A percentile compares a stretch with the other conserved stretches of the same genome.
phyloP scores from a whole-genome alignment of 2,329 filamentous ascomycete genomes.

The Polychaeton citri region DNA sequence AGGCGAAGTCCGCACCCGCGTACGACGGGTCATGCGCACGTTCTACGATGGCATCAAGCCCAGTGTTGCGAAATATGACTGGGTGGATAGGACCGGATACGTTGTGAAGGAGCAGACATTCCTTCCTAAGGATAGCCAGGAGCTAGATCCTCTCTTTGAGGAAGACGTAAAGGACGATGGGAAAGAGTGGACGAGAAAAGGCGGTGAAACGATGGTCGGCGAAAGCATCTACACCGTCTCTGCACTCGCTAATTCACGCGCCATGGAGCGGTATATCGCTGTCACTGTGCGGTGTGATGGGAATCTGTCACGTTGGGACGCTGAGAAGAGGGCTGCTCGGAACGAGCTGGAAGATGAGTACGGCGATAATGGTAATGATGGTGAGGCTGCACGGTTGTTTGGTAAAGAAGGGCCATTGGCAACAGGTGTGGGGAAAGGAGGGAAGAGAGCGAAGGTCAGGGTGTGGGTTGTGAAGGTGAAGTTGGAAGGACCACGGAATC shows the following conservation, averaged over 20 bases:
- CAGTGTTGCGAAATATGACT: neutral
- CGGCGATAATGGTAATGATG: neutral
- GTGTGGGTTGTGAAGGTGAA: neutral
- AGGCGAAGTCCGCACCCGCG: constrained; percentile 4
- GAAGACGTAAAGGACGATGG: neutral
- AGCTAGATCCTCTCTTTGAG: neutral
- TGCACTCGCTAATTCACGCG: neutral
- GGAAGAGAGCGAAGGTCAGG: neutral
- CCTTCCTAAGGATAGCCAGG: neutral
- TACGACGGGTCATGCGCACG: constrained; percentile 1
- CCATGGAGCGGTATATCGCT: neutral
- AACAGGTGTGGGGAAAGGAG: neutral
- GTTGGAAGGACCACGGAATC: neutral
- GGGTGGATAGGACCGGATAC: constrained; percentile 2
- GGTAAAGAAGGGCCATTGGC: neutral
- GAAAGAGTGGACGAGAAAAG: neutral
- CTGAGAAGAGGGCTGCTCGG: neutral
- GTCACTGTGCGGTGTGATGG: neutral
- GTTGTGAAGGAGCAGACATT: constrained; percentile 2
- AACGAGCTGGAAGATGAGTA: neutral
- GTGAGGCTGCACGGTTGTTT: neutral
- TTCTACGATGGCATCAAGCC: constrained; percentile 4
- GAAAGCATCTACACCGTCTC: neutral
- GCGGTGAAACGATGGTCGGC: neutral
- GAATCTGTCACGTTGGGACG: neutral